phyloP scores from a whole-genome alignment of 2,329 filamentous ascomycete species.

The Fusarium subglutinans region DNA sequence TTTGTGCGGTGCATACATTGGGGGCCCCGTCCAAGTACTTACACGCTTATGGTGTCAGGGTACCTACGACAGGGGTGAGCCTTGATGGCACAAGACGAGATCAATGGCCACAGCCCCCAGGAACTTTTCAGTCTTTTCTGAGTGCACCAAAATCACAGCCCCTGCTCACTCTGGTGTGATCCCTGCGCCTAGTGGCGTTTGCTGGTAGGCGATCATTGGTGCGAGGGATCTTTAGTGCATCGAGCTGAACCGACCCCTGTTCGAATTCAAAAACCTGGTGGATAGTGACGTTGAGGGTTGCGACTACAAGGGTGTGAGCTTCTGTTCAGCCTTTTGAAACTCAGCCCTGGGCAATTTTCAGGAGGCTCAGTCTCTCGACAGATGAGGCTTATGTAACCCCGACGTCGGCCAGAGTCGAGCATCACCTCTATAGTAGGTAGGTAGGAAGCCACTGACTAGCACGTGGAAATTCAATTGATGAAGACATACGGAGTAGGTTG shows the following conservation, averaged over 20 bases:
- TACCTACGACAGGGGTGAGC: conserved; percentile 11
- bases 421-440: too few relatives aligned
- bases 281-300: background rate
- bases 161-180: conserved; percentile 11
- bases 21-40: conserved; percentile 1
- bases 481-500: too few relatives aligned
- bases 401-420: background rate
- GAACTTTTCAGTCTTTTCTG: background rate
- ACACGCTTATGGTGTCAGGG: background rate
- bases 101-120: background rate
- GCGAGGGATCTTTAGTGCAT: conserved; percentile 15
- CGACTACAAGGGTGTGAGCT: background rate
- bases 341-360: background rate
- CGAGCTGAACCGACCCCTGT: conserved; percentile 34
- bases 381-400: background rate
- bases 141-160: conserved; percentile 7
- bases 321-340: conserved; percentile 6
- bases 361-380: background rate
- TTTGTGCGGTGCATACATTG: conserved; percentile 4
- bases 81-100: background rate
- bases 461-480: too few relatives aligned
- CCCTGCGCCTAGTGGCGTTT: conserved; percentile 16
- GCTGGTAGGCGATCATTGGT: conserved; percentile 25
- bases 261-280: background rate
- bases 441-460: too few relatives aligned